Conservation (phyloP, 495 filamentous ascomycete genomes). For the Neurospora sp. region DNA sequence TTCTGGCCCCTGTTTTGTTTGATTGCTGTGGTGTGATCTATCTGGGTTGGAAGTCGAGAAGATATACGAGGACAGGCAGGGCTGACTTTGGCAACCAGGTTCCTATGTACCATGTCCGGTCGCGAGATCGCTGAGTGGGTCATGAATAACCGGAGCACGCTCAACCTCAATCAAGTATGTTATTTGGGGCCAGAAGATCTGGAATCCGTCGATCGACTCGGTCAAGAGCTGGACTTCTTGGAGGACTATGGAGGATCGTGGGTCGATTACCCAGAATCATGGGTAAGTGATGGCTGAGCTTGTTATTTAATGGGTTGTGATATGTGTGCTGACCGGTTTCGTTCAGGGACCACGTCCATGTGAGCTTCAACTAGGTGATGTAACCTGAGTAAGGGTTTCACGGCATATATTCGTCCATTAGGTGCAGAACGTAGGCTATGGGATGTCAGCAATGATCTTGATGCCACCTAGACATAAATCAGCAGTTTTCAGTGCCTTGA, state of each 20-base stretch:
- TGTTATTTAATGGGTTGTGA: neutral
- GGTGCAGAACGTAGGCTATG: neutral
- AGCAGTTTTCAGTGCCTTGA: neutral
- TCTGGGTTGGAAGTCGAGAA: neutral
- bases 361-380: conserved; percentile 10
- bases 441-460: no score
- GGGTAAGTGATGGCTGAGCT: conserved; percentile 16
- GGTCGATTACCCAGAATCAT: conserved; percentile 28
- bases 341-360: conserved; percentile 15
- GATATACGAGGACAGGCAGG: neutral
- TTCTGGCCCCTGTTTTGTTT: neutral
- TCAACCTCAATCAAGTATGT: conserved; percentile 39
- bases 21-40: no score
- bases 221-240: conserved; percentile 28
- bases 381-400: neutral
- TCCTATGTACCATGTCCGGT: conserved; percentile 20
- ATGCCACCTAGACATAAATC: neutral
- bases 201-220: conserved; percentile 24
- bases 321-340: neutral
- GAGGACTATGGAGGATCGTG: conserved; percentile 32
- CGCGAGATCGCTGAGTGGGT: conserved; percentile 35
- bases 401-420: neutral
- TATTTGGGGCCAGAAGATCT: conserved; percentile 43
- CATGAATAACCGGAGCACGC: conserved; percentile 28
- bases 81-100: neutral